Evolutionary conservation across 345 rosid genomes (phyloP), one percentile per base, ranked within the genome.

Genomic region (Odontarrhena argentea): DNA sequence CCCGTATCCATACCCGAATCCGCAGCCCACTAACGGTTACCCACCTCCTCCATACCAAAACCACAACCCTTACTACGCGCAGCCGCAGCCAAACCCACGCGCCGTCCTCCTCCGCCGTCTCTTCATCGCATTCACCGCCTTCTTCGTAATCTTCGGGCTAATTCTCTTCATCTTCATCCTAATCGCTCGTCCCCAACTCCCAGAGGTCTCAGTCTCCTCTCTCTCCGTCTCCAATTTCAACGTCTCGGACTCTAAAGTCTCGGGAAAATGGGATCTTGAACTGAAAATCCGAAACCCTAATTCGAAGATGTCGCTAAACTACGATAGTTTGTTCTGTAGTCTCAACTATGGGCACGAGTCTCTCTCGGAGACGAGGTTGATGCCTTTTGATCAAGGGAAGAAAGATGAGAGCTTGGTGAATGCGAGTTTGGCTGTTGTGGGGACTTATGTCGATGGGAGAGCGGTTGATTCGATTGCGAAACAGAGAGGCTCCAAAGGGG

Each of bases 121-220:
- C 45, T 56, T 80, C 34, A 48, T 76, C 42, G 60, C 61, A 9
- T 35, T 69, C 35, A 26, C 73, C 43, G 24, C 71, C 46, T 15
- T 76, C 63, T 30, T 77, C 60, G 15, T 85, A 50, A 49, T 87
- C 46, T 44, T 86, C 42, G 87, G 87, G 5, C 28, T 70, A 45
- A 40, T 80, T 7, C 60, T 87, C 67, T 69, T 92, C 79, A 84
- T 87, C 62, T 67, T 68, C 77, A 80, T 89, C 84, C 83, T 92
- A 30, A 84, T 87, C 3, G 68, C 86, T 75, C 89, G 87, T 30
- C 97, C 97, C 44, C 87, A 81, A 28, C 53, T 71, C 4, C 98
- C 98, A 1, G 68, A 70, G 26, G 82, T 86, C 73, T 42, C 35
- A 34, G 26, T 92, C 37, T 71, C 74, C 10, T 82, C 92, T 7